Evolutionary conservation across 768 basidiomycete species (phyloP), one percentile per base, ranked within the genome.

Genomic region (Podaxis sp.): DNA sequence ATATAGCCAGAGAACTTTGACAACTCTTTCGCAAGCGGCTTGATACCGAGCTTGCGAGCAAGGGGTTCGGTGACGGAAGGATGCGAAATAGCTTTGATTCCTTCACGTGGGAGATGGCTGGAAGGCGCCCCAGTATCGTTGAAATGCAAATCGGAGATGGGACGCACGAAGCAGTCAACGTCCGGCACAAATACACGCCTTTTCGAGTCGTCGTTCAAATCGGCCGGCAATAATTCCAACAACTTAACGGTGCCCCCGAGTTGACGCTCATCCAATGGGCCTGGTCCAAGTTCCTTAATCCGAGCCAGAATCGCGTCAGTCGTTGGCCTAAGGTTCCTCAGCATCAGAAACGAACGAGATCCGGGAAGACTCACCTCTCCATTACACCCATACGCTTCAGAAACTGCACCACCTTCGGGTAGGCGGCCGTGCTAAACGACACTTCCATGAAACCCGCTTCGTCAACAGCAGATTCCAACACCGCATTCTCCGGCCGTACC

Each of bases 51-150:
- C 5, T 61, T 57, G 7, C 79, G 72, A 1, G 59, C 73, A 2
- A 79, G 64, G 1, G 66, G 38, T 13, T 75, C 72, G 25, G 68
- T 67, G 21, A 81, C 42, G 3, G 62, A 62, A 1, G 67, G 59
- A 62, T 79, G 75, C 4, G 74, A 73, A 1, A 52, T 51, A 77
- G 57, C 23, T 61, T 64, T 50, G 56, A 50, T 32, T 66, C 60
- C 0, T 64, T 61, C 1, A 50, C 32, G 52, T 1, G 55, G 61
- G 16, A 74, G 61, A 7, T 74, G 62, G 38, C 58, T 59, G 2
- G 69, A 64, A 6, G 70, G 62, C 2, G 70, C 66, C 5, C 76
- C 76, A n/a, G 78, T 70, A 50, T 82, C 78, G 52, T 82, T 79
- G 71, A 68, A 80, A 50, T 69, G 70, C 11, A 78, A 65, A 4